These are phyloP conservation scores for Haberlea rhodopensis DNA, from an alignment of 257 asterid species.

Conservation along the genomic window DNA sequence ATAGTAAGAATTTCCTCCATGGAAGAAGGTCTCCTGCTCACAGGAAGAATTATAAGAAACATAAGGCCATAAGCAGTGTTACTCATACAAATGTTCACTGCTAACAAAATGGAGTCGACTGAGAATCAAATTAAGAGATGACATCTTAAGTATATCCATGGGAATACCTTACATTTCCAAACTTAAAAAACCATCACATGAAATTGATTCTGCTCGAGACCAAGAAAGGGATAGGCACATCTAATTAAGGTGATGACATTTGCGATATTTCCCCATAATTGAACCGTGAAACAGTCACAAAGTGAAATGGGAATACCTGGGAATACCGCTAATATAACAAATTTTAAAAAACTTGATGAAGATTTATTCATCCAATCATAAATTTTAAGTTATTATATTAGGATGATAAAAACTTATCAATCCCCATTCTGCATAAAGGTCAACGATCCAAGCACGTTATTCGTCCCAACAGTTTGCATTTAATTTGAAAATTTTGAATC, in stretches of 20 bases:
- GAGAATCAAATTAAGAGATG: not conserved
- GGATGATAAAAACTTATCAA: not conserved
- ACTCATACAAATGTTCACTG: constrained; percentile 1
- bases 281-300: too few relatives aligned
- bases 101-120: too few relatives aligned
- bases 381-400: not conserved
- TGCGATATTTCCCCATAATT: not conserved
- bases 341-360: too few relatives aligned
- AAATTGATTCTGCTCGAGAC: not conserved
- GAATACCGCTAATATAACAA: too few relatives aligned
- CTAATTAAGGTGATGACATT: not conserved
- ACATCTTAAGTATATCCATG: not conserved
- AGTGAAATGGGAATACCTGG: too few relatives aligned
- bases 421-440: not conserved
- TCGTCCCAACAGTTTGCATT: not conserved
- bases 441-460: not conserved
- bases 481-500: not conserved
- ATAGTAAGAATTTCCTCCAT: constrained; percentile 73
- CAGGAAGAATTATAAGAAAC: not conserved
- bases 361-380: not conserved
- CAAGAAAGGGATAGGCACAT: not conserved
- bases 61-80: not conserved
- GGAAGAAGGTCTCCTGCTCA: constrained; percentile 59
- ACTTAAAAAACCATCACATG: not conserved
- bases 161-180: not conserved